These are phyloP conservation scores for Monascus ruber DNA, from an alignment of 2,329 filamentous ascomycete genomes.

Conservation along the genomic window DNA sequence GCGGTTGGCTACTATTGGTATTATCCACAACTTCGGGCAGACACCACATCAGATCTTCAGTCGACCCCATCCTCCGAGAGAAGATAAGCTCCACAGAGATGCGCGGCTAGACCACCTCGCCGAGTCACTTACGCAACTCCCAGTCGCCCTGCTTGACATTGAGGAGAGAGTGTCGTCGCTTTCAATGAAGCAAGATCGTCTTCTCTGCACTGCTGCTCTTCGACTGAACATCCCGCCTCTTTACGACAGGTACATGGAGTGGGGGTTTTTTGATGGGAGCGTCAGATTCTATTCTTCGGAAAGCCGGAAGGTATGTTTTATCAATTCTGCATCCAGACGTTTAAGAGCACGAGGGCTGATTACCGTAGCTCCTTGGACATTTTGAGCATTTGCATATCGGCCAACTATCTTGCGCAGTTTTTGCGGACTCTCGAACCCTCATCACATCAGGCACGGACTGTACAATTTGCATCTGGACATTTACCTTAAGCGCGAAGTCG, in stretches of 20 bases:
- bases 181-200: constrained; percentile 64
- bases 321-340: background rate
- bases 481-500: constrained; percentile 53
- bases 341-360: background rate
- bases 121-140: constrained; percentile 63
- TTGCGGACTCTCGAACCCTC: constrained; percentile 81
- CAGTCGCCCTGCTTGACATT: constrained; percentile 63
- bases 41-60: constrained; percentile 92
- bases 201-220: constrained; percentile 75
- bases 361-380: constrained; percentile 55
- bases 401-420: constrained; percentile 70
- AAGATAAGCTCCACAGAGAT: constrained; percentile 53
- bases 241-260: constrained; percentile 88
- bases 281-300: constrained; percentile 84
- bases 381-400: constrained; percentile 92
- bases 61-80: constrained; percentile 65
- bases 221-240: constrained; percentile 73
- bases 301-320: constrained; percentile 52
- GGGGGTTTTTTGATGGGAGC: constrained; percentile 89
- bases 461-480: constrained; percentile 72
- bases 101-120: constrained; percentile 67
- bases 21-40: constrained; percentile 97
- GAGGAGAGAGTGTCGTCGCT: constrained; percentile 72
- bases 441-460: constrained; percentile 90
- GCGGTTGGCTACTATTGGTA: constrained; percentile 76